These are phyloP conservation scores for Trichoderma citrinoviride DNA, from an alignment of 2,329 filamentous ascomycete species.

Conservation along the genomic window DNA sequence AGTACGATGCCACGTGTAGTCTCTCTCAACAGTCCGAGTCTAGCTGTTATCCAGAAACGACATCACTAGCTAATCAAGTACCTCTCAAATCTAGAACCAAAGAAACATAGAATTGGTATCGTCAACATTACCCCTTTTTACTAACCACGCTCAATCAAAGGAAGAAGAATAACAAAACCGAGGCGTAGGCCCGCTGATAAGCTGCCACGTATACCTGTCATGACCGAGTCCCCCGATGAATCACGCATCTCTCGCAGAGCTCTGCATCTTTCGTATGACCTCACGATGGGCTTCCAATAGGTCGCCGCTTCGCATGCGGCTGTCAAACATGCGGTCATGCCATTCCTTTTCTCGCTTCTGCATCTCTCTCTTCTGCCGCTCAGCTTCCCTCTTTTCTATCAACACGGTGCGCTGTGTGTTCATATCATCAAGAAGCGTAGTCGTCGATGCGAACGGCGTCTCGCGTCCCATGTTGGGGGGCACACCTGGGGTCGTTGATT, in stretches of 20 bases:
- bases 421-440: slow-evolving; percentile 39
- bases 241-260: slow-evolving; percentile 37
- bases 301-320: slow-evolving; percentile 71
- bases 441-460: slow-evolving; percentile 38
- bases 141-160: not conserved
- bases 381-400: slow-evolving; percentile 61
- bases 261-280: slow-evolving; percentile 77
- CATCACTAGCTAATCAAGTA: not conserved
- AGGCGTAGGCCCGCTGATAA: not conserved
- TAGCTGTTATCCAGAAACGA: not conserved
- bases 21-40: not conserved
- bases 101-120: not conserved
- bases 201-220: slow-evolving; percentile 1
- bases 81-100: not conserved
- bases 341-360: slow-evolving; percentile 57
- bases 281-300: slow-evolving; percentile 76
- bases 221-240: not conserved
- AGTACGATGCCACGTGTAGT: too few relatives aligned
- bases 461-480: slow-evolving; percentile 37
- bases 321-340: slow-evolving; percentile 64
- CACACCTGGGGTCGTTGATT: slow-evolving; percentile 39
- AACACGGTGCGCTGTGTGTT: slow-evolving; percentile 55
- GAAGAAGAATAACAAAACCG: not conserved
- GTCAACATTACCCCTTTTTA: not conserved
- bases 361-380: slow-evolving; percentile 57